phyloP scores from a whole-genome alignment of 228 moss, liverwort and hornwort genomes.

The Sphagnum fallax region DNA sequence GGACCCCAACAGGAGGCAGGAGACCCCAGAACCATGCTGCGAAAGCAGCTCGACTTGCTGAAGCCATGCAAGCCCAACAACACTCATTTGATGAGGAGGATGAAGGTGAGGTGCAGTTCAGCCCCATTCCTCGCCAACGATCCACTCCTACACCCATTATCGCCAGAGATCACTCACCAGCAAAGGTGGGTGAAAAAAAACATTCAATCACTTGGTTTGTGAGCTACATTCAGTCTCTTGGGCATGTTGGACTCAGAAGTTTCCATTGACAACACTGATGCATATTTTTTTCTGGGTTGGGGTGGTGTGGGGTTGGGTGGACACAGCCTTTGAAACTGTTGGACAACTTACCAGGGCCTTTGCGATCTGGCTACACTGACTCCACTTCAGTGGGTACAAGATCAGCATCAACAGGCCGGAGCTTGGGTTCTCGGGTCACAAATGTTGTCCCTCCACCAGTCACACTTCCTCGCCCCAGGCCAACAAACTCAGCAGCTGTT shows the following conservation, averaged over 20 bases:
- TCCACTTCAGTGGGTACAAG: conserved; percentile 14
- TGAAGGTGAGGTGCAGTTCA: conserved; percentile 7
- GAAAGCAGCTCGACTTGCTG: conserved; percentile 22
- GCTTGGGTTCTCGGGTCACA: conserved; percentile 26
- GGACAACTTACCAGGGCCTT: neutral
- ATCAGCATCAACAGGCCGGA: conserved; percentile 35
- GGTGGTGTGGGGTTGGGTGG: too few relatives aligned
- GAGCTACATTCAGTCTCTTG: too few relatives aligned
- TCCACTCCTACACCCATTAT: neutral
- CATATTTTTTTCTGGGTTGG: too few relatives aligned
- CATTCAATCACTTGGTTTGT: too few relatives aligned
- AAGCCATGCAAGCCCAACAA: conserved; percentile 28
- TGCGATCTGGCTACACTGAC: neutral
- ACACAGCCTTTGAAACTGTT: neutral
- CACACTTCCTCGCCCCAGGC: conserved; percentile 36
- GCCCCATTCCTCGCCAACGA: neutral
- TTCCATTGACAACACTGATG: too few relatives aligned
- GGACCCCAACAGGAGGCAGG: conserved; percentile 5
- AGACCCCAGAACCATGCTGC: conserved; percentile 25
- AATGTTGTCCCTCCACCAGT: conserved; percentile 26
- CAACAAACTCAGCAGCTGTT: conserved; percentile 23
- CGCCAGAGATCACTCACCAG: neutral
- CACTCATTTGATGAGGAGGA: conserved; percentile 17
- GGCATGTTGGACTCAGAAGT: too few relatives aligned
- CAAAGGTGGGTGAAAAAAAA: neutral